Percentiles rank a stretch among this genome's conserved stretches.
phyloP scores from a whole-genome alignment of 2,329 filamentous ascomycete genomes.

The Thyridium curvatum region DNA sequence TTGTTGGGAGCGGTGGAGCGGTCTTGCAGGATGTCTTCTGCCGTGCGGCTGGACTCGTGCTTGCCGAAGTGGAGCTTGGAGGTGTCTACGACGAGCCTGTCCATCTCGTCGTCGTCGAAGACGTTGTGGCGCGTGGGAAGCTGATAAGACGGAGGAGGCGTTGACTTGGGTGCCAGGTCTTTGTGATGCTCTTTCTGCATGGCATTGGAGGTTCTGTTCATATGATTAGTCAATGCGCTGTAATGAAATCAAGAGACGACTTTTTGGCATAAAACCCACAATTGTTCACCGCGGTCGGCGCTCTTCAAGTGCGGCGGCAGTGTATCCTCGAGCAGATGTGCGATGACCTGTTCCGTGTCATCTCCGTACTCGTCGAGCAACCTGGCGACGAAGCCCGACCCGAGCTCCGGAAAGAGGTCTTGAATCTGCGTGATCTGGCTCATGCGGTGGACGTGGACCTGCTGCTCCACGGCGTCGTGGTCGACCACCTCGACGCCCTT shows the following conservation, averaged over 20 bases:
- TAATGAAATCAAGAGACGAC: neutral
- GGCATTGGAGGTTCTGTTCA: neutral
- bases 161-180: slow-evolving; percentile 50
- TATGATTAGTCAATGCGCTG: slow-evolving; percentile 1
- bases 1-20: slow-evolving; percentile 63
- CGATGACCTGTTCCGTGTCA: slow-evolving; percentile 71
- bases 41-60: slow-evolving; percentile 52
- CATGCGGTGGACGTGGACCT: slow-evolving; percentile 73
- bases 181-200: slow-evolving; percentile 7
- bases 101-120: slow-evolving; percentile 76
- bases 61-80: slow-evolving; percentile 76
- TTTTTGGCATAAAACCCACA: slow-evolving; percentile 39
- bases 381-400: slow-evolving; percentile 72
- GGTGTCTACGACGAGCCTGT: slow-evolving; percentile 59
- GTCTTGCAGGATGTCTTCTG: slow-evolving; percentile 67
- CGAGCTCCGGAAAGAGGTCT: slow-evolving; percentile 84
- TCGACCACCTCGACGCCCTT: slow-evolving; percentile 42
- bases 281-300: slow-evolving; percentile 57
- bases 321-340: slow-evolving; percentile 73
- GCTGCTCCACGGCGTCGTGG: slow-evolving; percentile 29
- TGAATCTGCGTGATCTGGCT: slow-evolving; percentile 86
- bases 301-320: slow-evolving; percentile 61
- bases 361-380: slow-evolving; percentile 75
- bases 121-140: slow-evolving; percentile 61
- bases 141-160: slow-evolving; percentile 50